Percentiles rank a stretch among this genome's conserved stretches.
phyloP scores from a whole-genome alignment of 2,329 filamentous ascomycete genomes.

The Knoxdaviesia capensis region DNA sequence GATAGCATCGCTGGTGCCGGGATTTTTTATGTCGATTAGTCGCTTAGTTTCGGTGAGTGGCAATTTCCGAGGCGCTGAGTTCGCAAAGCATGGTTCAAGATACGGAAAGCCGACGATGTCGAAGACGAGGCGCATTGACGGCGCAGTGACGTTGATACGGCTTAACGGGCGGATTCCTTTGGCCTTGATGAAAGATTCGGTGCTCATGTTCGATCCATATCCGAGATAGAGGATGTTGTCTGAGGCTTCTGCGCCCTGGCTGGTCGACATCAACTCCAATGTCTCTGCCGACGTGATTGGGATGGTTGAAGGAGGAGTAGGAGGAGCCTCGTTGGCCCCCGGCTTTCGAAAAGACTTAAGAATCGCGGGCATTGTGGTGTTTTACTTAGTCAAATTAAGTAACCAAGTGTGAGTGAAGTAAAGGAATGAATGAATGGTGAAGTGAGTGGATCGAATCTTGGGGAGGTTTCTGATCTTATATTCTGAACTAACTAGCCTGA shows the following conservation, averaged over 20 bases:
- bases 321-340: no score
- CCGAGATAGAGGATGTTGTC: slow-evolving; percentile 58
- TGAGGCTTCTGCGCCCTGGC: neutral
- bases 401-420: no score
- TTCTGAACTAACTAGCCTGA: no score
- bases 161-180: slow-evolving; percentile 69
- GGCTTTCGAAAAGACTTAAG: no score
- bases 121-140: slow-evolving; percentile 60
- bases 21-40: slow-evolving; percentile 3
- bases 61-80: slow-evolving; percentile 42
- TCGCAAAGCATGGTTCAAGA: slow-evolving; percentile 79
- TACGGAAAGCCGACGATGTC: slow-evolving; percentile 76
- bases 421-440: no score
- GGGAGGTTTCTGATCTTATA: no score
- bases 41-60: slow-evolving; percentile 8
- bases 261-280: no score
- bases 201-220: slow-evolving; percentile 78
- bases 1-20: slow-evolving; percentile 6
- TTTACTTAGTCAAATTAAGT: no score
- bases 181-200: slow-evolving; percentile 56
- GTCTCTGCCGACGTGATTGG: no score
- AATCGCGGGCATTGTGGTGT: no score
- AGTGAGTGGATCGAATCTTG: no score
- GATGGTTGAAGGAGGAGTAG: no score
- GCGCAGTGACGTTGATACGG: slow-evolving; percentile 63